Conservation (phyloP, 2,329 filamentous ascomycete genomes). For the Talaromyces sp. region DNA sequence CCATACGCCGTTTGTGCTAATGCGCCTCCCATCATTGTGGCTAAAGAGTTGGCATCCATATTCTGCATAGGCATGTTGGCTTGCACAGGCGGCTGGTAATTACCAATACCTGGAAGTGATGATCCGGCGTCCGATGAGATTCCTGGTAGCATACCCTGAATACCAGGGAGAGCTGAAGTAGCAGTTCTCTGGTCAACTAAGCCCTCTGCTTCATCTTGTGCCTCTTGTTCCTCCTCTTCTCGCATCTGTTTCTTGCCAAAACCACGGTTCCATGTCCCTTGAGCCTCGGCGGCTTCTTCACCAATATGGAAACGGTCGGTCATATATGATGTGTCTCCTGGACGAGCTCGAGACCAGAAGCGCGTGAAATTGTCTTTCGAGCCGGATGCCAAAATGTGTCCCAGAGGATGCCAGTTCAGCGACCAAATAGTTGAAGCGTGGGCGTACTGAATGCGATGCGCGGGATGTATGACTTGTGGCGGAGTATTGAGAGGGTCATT, state of each 20-base stretch:
- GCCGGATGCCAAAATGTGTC: constrained; percentile 90
- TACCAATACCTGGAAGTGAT: constrained; percentile 48
- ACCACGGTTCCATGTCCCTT: constrained; percentile 88
- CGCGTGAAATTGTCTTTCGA: constrained; percentile 95
- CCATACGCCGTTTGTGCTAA: constrained; percentile 25
- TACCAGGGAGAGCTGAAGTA: constrained; percentile 52
- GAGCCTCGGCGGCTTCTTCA: constrained; percentile 85
- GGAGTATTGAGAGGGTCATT: constrained; percentile 74
- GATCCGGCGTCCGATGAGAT: constrained; percentile 42
- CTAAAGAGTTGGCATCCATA: constrained; percentile 45
- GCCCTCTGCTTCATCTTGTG: constrained; percentile 89
- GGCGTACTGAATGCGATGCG: constrained; percentile 79
- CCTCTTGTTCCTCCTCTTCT: constrained; percentile 90
- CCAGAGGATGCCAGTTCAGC: constrained; percentile 93
- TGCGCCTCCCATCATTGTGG: constrained; percentile 48
- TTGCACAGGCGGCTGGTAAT: constrained; percentile 36
- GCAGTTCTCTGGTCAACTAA: constrained; percentile 82
- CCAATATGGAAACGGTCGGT: constrained; percentile 95
- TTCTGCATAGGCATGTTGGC: constrained; percentile 42
- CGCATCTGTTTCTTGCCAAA: constrained; percentile 73
- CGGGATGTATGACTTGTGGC: constrained; percentile 86
- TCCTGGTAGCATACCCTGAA: constrained; percentile 55
- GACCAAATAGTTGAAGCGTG: constrained; percentile 98
- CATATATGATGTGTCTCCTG: constrained; percentile 78
- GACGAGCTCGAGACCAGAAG: constrained; percentile 90